Evolutionary conservation across 139 green algal species (phyloP).

Genomic region (Trebouxia sp.): DNA sequence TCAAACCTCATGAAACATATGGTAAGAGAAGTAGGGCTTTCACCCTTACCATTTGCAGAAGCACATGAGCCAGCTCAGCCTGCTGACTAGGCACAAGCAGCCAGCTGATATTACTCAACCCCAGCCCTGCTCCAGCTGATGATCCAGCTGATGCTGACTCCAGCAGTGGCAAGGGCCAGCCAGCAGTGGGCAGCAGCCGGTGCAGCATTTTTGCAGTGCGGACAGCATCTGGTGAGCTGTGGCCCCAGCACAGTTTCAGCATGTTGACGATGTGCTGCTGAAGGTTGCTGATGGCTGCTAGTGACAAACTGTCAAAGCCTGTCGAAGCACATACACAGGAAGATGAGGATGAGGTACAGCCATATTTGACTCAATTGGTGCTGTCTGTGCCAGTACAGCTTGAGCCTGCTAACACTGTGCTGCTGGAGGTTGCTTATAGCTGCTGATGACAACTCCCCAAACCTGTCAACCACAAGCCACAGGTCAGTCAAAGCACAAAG

Average conservation of each 20-base stretch:
- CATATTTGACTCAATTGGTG: too few species aligned
- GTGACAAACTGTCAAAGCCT: not conserved
- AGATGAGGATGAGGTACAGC: too few species aligned
- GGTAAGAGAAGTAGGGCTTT: not conserved
- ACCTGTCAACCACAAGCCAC: too few species aligned
- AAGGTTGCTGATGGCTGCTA: not conserved
- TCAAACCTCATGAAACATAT: too few species aligned
- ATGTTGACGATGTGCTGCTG: not conserved
- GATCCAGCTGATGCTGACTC: not conserved
- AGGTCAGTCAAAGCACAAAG: too few species aligned
- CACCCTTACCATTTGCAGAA: not conserved
- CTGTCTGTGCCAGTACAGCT: not conserved
- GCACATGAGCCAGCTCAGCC: not conserved
- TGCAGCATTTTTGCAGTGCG: not conserved
- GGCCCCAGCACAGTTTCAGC: not conserved
- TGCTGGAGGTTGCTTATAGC: not conserved
- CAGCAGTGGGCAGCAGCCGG: not conserved
- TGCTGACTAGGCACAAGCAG: constrained; percentile 1
- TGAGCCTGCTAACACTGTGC: not conserved
- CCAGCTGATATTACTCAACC: not conserved
- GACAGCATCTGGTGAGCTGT: not conserved
- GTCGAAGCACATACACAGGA: too few species aligned
- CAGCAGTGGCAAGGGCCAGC: not conserved
- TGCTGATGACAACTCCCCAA: not conserved
- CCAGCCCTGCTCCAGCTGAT: not conserved